phyloP scores from a whole-genome alignment of 1,139 yeast genomes.

The Tardiomyces blankii region DNA sequence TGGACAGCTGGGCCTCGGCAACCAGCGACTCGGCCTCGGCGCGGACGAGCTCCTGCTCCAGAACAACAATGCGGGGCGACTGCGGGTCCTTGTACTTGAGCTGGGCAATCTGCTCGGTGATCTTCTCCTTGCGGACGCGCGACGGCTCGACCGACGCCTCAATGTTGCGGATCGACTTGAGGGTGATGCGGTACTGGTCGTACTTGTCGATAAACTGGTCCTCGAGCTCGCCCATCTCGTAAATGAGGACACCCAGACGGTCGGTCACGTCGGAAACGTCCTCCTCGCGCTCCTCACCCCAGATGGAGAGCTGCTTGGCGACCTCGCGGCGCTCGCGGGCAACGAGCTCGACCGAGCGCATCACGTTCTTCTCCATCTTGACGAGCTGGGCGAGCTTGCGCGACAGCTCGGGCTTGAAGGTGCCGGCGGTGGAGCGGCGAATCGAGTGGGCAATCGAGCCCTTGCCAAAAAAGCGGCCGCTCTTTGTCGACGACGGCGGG shows the following conservation, averaged over 20 bases:
- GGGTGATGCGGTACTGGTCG: conserved; percentile 93
- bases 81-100: conserved; percentile 97
- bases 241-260: conserved; percentile 88
- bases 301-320: conserved; percentile 87
- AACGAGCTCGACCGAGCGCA: conserved; percentile 87
- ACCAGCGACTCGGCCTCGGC: conserved; percentile 98
- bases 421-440: conserved; percentile 84
- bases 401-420: conserved; percentile 89
- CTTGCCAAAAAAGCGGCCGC: conserved; percentile 81
- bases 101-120: conserved; percentile 95
- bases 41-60: conserved; percentile 97
- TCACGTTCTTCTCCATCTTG: conserved; percentile 92
- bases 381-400: conserved; percentile 83
- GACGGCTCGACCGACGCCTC: conserved; percentile 98
- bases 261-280: conserved; percentile 96
- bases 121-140: conserved; percentile 94
- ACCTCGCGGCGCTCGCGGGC: conserved; percentile 95
- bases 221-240: conserved; percentile 95
- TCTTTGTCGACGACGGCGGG: conserved; percentile 80
- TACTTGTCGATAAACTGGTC: conserved; percentile 96
- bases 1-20: conserved; percentile 97
- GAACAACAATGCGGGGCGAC: conserved; percentile 86
- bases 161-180: conserved; percentile 90
- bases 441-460: conserved; percentile 74
- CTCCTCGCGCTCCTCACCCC: conserved; percentile 99